Evolutionary conservation across 192 early-diverging fungal genomes (phyloP).

Genomic region (Coemansia sp.): DNA sequence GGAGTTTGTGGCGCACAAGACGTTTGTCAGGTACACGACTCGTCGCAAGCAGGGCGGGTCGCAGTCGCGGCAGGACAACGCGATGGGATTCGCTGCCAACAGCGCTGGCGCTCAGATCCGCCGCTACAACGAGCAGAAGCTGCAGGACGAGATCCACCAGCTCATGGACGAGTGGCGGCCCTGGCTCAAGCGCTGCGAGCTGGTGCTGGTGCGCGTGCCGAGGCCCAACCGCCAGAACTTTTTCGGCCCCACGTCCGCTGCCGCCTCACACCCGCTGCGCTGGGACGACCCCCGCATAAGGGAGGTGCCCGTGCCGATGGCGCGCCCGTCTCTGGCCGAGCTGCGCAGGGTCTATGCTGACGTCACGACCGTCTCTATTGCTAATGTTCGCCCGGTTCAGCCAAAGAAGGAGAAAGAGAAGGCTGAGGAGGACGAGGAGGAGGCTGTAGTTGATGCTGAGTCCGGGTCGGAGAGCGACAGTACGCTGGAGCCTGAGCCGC

Average conservation of each 20-base stretch:
- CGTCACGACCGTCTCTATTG: conserved; percentile 26
- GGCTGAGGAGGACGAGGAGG: background rate
- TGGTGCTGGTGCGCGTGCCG: conserved; percentile 77
- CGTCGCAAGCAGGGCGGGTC: conserved; percentile 95
- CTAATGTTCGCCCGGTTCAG: background rate
- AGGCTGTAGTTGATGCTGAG: background rate
- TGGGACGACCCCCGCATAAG: conserved; percentile 63
- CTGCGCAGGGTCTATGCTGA: conserved; percentile 42
- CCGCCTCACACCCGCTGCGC: conserved; percentile 3
- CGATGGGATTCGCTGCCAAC: conserved; percentile 79
- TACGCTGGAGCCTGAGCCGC: conserved; percentile 46
- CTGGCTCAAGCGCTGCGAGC: conserved; percentile 63
- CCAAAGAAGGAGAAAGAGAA: background rate
- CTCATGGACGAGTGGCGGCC: conserved; percentile 74
- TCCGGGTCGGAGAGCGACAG: conserved; percentile 26
- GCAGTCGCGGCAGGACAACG: conserved; percentile 80
- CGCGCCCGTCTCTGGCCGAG: conserved; percentile 65
- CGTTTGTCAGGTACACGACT: conserved; percentile 96
- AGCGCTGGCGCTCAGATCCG: conserved; percentile 90
- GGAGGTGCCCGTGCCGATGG: conserved; percentile 78
- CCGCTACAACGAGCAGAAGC: conserved; percentile 85
- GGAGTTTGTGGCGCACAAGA: conserved; percentile 80
- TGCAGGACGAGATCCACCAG: conserved; percentile 80
- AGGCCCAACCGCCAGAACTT: conserved; percentile 23
- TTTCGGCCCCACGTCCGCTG: conserved; percentile 10